These are phyloP conservation scores for Didymella glomerata DNA, from an alignment of 2,329 filamentous ascomycete species.

Conservation along the genomic window DNA sequence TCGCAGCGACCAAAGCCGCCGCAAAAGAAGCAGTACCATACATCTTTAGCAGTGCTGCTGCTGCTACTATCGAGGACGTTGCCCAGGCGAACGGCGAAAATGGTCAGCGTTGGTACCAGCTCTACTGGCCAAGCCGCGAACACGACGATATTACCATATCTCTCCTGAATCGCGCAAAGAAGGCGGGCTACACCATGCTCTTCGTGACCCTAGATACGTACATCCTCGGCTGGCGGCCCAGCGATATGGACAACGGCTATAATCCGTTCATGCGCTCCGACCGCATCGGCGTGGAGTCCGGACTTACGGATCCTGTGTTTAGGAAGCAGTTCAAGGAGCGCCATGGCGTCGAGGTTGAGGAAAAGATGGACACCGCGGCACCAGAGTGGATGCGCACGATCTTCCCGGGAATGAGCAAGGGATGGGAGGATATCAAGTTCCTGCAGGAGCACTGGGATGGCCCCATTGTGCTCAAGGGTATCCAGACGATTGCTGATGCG, in stretches of 20 bases:
- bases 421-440: constrained; percentile 69
- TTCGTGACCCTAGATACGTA: constrained; percentile 78
- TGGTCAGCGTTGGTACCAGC: constrained; percentile 71
- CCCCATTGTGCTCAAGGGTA: constrained; percentile 70
- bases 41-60: constrained; percentile 69
- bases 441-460: constrained; percentile 69
- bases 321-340: constrained; percentile 63
- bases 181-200: constrained; percentile 67
- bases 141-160: constrained; percentile 70
- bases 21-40: constrained; percentile 68
- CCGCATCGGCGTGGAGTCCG: constrained; percentile 65
- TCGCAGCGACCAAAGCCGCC: constrained; percentile 67
- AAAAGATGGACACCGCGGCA: constrained; percentile 48
- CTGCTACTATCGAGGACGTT: constrained; percentile 69
- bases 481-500: constrained; percentile 61
- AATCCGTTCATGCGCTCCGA: constrained; percentile 42
- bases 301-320: constrained; percentile 74
- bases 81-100: constrained; percentile 61
- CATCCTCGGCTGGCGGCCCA: constrained; percentile 71
- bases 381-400: constrained; percentile 37
- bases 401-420: constrained; percentile 59
- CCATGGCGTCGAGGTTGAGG: constrained; percentile 47
- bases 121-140: constrained; percentile 73
- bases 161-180: constrained; percentile 67
- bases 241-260: constrained; percentile 68